These are phyloP conservation scores for Diaporthe australafricana DNA, from an alignment of 2,329 filamentous ascomycete genomes.

Conservation along the genomic window DNA sequence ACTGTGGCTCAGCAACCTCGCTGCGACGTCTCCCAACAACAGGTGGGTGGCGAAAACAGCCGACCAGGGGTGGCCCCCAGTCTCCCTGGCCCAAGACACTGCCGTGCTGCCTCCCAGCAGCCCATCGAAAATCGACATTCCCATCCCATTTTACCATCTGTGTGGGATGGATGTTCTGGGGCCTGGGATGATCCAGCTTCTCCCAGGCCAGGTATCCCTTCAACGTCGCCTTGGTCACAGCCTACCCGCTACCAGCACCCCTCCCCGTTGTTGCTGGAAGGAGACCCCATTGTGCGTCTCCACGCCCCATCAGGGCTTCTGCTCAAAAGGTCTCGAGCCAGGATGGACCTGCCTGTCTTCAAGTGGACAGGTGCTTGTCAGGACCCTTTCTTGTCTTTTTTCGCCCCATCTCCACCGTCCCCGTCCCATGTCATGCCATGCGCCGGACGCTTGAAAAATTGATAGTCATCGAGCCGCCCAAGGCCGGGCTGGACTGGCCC, in stretches of 20 bases:
- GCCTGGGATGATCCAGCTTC: slow-evolving; percentile 28
- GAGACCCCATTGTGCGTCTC: slow-evolving; percentile 28
- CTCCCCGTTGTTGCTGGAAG: slow-evolving; percentile 25
- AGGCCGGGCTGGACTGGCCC: slow-evolving; percentile 29
- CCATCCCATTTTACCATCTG: slow-evolving; percentile 36
- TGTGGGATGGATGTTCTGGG: slow-evolving; percentile 32
- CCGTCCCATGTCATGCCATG: slow-evolving; percentile 33
- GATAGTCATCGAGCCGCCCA: slow-evolving; percentile 26
- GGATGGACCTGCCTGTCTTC: slow-evolving; percentile 23
- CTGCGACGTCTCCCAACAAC: slow-evolving; percentile 24
- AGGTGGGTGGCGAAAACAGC: slow-evolving; percentile 34
- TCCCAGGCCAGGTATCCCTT: slow-evolving; percentile 19
- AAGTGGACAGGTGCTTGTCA: slow-evolving; percentile 15
- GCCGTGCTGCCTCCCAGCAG: slow-evolving; percentile 23
- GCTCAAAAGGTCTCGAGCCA: slow-evolving; percentile 27
- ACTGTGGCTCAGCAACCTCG: slow-evolving; percentile 40
- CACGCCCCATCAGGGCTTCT: slow-evolving; percentile 31
- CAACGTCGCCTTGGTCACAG: background rate
- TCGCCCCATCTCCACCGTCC: slow-evolving; percentile 35
- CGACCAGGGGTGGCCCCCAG: slow-evolving; percentile 29
- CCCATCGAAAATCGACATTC: slow-evolving; percentile 37
- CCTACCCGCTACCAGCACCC: slow-evolving; percentile 32
- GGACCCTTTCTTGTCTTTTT: background rate
- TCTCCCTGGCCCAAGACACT: slow-evolving; percentile 26
- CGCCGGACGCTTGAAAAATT: slow-evolving; percentile 28